Evolutionary conservation across 1,139 yeast genomes (phyloP).

Genomic region (Diutina pseudorugosa): DNA sequence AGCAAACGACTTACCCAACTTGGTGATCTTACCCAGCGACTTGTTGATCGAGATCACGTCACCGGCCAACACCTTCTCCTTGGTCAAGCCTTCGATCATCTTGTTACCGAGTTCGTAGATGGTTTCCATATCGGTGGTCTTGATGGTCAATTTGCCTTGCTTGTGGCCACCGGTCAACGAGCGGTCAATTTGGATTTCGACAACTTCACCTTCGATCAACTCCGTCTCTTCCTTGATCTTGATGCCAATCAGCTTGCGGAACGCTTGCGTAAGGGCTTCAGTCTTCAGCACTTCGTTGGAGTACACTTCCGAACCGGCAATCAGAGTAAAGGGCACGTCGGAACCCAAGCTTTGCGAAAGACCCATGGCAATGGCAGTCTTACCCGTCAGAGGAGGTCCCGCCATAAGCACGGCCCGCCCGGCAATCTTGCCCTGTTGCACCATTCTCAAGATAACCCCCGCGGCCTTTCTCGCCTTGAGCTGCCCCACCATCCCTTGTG

Average conservation of each 20-base stretch:
- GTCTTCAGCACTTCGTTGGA: constrained; percentile 89
- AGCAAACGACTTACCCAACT: constrained; percentile 89
- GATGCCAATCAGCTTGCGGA: constrained; percentile 90
- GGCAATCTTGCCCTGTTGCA: constrained; percentile 87
- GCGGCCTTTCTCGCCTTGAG: constrained; percentile 90
- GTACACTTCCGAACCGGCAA: constrained; percentile 89
- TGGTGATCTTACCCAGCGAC: constrained; percentile 87
- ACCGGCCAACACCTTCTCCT: constrained; percentile 94
- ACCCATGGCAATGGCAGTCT: constrained; percentile 98
- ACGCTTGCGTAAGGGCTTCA: constrained; percentile 91
- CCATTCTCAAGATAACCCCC: constrained; percentile 86
- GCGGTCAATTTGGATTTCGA: constrained; percentile 94
- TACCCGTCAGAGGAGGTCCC: constrained; percentile 98
- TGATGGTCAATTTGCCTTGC: constrained; percentile 93
- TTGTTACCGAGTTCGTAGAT: constrained; percentile 93
- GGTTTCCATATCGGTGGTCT: constrained; percentile 98
- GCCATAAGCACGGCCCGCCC: constrained; percentile 94
- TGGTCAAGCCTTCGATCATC: constrained; percentile 92
- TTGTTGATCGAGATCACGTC: constrained; percentile 94
- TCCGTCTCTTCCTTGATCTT: constrained; percentile 95
- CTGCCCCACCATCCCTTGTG: constrained; percentile 98
- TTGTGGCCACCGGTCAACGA: constrained; percentile 96
- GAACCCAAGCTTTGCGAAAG: constrained; percentile 76
- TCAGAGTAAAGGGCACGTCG: constrained; percentile 92
- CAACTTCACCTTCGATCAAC: constrained; percentile 96